Evolutionary conservation across 2,329 filamentous ascomycete genomes (phyloP), one percentile per base, ranked within the genome.

Genomic region (Stagonosporopsis cucurbitacearum): DNA sequence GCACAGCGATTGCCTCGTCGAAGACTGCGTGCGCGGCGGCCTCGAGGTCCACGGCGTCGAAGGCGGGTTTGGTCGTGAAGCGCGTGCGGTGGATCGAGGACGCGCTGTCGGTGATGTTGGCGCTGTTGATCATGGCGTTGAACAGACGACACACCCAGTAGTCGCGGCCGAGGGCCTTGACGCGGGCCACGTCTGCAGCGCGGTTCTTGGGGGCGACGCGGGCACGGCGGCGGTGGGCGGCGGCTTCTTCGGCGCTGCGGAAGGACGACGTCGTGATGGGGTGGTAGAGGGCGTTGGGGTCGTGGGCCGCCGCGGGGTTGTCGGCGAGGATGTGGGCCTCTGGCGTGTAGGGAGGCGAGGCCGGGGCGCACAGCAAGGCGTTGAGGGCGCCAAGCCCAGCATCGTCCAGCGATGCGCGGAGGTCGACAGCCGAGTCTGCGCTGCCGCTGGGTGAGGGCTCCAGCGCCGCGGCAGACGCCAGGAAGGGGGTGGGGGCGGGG

Each of bases 81-180:
- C 70, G 68, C 4, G 37, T 15, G 22, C 59, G 59, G 44, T 70
- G 61, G 42, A 57, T 59, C 0, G 65, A 68, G 0, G 25, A 6
- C 1, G 4, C 22, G 32, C 59, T 37, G 52, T 73, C 71, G 36
- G 42, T 57, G 30, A 69, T 57, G 25, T 51, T 3, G 22, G 37
- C n/a, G 11, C 59, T 49, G 54, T 69, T 57, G 54, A 72, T 67
- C 59, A 73, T 72, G 43, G 70, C 50, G 2, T 70, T 54, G 59
- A 69, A 72, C 49, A 73, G 61, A 11, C 63, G 62, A n/a, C 54
- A 54, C 5, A 71, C 69, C 71, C 71, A 73, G 63, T 68, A 69
- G 8, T 57, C 50, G n/a, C 69, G 67, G 13, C 68, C 67, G 30
- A 54, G 50, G 6, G 43, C 33, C 39, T 65, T 66, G 25, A 73